Evolutionary conservation across 2,329 filamentous ascomycete species (phyloP).

Genomic region (Chaetomium strumarium): DNA sequence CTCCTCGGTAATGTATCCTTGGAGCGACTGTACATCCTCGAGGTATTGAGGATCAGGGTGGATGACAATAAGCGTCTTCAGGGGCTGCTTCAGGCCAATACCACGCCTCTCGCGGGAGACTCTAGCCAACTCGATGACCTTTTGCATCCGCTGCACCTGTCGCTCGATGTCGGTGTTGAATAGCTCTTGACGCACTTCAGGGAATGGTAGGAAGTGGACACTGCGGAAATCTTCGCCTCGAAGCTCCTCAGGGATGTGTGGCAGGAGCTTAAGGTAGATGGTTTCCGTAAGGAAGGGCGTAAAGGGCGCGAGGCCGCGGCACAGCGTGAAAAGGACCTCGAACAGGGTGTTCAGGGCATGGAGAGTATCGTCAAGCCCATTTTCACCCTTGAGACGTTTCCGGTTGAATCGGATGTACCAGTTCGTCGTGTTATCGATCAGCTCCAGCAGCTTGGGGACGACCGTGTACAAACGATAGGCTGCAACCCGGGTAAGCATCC

Average conservation of each 20-base stretch:
- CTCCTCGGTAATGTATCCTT: conserved; percentile 87
- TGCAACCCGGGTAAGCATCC: conserved; percentile 23
- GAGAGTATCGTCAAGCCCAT: conserved; percentile 76
- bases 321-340: conserved; percentile 85
- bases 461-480: conserved; percentile 83
- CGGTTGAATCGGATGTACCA: conserved; percentile 98
- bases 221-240: conserved; percentile 69
- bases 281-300: conserved; percentile 93
- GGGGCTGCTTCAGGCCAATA: conserved; percentile 81
- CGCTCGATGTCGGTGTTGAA: conserved; percentile 85
- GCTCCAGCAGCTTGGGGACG: conserved; percentile 71
- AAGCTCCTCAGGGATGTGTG: conserved; percentile 68
- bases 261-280: conserved; percentile 80
- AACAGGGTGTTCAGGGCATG: conserved; percentile 93
- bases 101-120: conserved; percentile 79
- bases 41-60: conserved; percentile 78
- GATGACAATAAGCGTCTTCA: conserved; percentile 85
- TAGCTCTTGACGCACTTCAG: conserved; percentile 79
- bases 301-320: conserved; percentile 85
- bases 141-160: conserved; percentile 85
- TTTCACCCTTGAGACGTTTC: conserved; percentile 83
- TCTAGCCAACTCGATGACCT: conserved; percentile 85
- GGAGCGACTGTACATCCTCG: conserved; percentile 76
- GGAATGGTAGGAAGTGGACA: conserved; percentile 89
- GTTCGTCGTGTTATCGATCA: conserved; percentile 96